A percentile compares a stretch with the other conserved stretches of the same genome.
Conservation (phyloP, 2,329 filamentous ascomycete genomes). For the Cladophialophora immunda region DNA sequence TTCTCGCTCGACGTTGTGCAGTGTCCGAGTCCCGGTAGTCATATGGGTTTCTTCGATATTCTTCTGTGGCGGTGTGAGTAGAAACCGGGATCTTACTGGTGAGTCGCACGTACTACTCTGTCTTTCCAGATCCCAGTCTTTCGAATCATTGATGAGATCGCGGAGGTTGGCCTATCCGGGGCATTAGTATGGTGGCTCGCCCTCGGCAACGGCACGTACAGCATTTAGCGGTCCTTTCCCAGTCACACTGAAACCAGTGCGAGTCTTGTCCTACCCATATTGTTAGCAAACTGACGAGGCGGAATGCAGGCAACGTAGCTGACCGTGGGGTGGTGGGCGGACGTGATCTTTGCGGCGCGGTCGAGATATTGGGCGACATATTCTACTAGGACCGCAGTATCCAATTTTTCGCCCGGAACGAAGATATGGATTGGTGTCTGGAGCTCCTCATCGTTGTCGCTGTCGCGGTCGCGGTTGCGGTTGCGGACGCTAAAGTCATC, state of each 20-base stretch:
- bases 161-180: not conserved
- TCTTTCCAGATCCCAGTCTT: constrained; percentile 8
- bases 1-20: constrained; percentile 22
- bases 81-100: not conserved
- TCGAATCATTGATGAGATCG: constrained; percentile 4
- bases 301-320: not conserved
- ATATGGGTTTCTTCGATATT: constrained; percentile 30
- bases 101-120: not conserved
- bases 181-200: not conserved
- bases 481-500: no score
- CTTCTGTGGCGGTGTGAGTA: constrained; percentile 13
- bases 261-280: not conserved
- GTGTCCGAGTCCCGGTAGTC: constrained; percentile 34
- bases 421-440: constrained; percentile 3
- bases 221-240: not conserved
- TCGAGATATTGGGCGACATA: not conserved
- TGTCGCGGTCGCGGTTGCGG: no score
- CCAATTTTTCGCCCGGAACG: constrained; percentile 4
- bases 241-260: not conserved
- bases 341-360: not conserved
- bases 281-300: not conserved
- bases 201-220: not conserved
- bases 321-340: not conserved
- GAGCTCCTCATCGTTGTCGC: no score
- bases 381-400: not conserved